Evolutionary conservation across 495 filamentous ascomycete genomes (phyloP), one percentile per base, ranked within the genome.

Genomic region (Talaromyces liani): DNA sequence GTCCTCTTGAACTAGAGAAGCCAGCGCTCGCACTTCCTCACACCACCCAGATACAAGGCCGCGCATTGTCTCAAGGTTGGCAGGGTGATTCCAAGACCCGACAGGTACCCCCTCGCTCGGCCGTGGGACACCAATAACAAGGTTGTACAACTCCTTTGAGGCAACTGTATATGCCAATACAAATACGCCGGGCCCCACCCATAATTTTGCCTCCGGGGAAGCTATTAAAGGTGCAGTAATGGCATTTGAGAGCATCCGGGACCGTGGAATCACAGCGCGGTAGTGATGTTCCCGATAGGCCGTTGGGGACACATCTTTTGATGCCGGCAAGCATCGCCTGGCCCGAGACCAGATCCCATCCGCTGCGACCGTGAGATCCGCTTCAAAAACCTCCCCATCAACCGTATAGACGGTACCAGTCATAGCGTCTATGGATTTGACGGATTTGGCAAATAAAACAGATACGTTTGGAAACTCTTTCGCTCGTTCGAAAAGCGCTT

Each of bases 261-360:
- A 56, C 58, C 63, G 58, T 33, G 63, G 63, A 62, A 65, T 65
- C 41, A 65, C 63, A 45, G 63, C 63, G 27, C 63, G 63, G 33
- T 65, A 65, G 45, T 62, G 25, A 62, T 65, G 63, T 57, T 65
- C 63, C 31, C 63, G 63, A 62, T 65, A 65, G 31, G 63, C 47
- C 14, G 63, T 65, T 6, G 63, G 63, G n/a, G 49, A 22, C 41
- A 65, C 63, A 62, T 65, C 63, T 6, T 62, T 65, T 24, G 63
- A 62, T 39, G 63, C 63, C 49, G 63, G 63, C 29, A 65, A 56
- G 59, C 58, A 62, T 65, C 64, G 64, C 51, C 64, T 57, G 39
- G 64, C 2, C 34, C 51, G 59, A 24, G 64, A 65, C 64, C 64
- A 65, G 51, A 65, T 65, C 14, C 60, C 64, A 49, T 65, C 64